phyloP scores from a whole-genome alignment of 768 basidiomycete genomes.

The Suillus clintonianus region DNA sequence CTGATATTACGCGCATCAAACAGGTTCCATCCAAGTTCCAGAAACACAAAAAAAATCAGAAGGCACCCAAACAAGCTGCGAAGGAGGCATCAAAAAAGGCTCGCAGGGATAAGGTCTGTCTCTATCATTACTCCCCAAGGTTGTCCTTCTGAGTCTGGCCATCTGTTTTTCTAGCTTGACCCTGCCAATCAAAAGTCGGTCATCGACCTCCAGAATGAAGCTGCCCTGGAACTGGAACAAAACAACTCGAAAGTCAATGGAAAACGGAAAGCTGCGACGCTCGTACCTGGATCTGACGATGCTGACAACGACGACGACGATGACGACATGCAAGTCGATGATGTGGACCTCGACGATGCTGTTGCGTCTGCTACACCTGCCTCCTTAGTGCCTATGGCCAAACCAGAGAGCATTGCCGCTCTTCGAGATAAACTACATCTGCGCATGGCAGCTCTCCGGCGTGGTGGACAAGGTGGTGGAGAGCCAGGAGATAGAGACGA shows the following conservation, averaged over 20 bases:
- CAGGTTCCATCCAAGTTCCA: slow-evolving; percentile 54
- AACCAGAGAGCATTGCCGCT: slow-evolving; percentile 57
- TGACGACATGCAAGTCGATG: slow-evolving; percentile 32
- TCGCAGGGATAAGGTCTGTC: slow-evolving; percentile 75
- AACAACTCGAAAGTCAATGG: slow-evolving; percentile 34
- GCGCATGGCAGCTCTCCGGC: slow-evolving; percentile 70
- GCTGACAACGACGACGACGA: slow-evolving; percentile 23
- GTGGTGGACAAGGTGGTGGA: slow-evolving; percentile 35
- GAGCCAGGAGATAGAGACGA: slow-evolving; percentile 75
- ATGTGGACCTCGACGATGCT: slow-evolving; percentile 28
- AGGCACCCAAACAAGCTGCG: slow-evolving; percentile 79
- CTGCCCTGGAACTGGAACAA: slow-evolving; percentile 30
- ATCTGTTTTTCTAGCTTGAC: slow-evolving; percentile 66
- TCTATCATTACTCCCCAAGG: neutral
- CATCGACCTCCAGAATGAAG: slow-evolving; percentile 72
- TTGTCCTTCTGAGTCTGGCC: neutral
- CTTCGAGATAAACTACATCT: slow-evolving; percentile 76
- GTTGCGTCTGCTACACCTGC: slow-evolving; percentile 2
- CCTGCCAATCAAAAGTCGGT: slow-evolving; percentile 84
- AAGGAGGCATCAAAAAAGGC: slow-evolving; percentile 91
- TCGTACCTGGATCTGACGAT: slow-evolving; percentile 31
- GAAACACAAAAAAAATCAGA: slow-evolving; percentile 86
- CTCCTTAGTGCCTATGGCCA: slow-evolving; percentile 62
- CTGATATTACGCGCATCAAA: too few relatives aligned
- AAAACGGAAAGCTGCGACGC: slow-evolving; percentile 47